Evolutionary conservation across 768 basidiomycete genomes (phyloP).

Genomic region (Sporobolomyces roseus): DNA sequence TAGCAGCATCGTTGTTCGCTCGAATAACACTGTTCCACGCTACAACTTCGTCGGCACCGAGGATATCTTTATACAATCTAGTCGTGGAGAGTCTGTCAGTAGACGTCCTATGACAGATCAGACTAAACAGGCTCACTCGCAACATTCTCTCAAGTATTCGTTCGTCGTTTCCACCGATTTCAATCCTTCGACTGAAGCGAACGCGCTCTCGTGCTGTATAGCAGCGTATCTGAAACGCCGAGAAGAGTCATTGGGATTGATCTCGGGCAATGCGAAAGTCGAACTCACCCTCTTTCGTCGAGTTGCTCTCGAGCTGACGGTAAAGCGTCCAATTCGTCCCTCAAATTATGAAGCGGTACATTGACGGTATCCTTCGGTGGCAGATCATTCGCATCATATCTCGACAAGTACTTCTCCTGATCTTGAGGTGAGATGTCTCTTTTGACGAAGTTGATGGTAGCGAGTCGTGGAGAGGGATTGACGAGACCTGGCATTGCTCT

Average conservation of each 20-base stretch:
- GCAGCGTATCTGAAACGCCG: constrained; percentile 30
- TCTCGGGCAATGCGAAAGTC: too few relatives aligned
- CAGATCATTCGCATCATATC: constrained; percentile 16
- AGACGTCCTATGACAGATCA: not conserved
- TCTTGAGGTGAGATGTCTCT: not conserved
- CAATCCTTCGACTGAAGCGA: not conserved
- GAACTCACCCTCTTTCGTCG: constrained; percentile 12
- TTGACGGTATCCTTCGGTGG: not conserved
- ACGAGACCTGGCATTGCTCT: constrained; percentile 8
- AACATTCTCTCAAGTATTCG: constrained; percentile 5
- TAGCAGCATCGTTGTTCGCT: not conserved
- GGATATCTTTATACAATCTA: constrained; percentile 15
- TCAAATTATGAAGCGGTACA: constrained; percentile 8
- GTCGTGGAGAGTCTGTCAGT: too few relatives aligned
- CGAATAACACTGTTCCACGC: constrained; percentile 29
- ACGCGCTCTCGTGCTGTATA: constrained; percentile 5
- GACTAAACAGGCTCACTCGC: constrained; percentile 5
- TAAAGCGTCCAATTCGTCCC: not conserved
- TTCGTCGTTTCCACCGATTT: constrained; percentile 11
- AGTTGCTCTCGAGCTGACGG: constrained; percentile 9
- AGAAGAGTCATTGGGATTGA: too few relatives aligned
- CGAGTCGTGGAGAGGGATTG: not conserved
- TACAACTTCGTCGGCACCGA: constrained; percentile 25
- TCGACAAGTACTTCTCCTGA: not conserved
- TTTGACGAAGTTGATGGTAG: constrained; percentile 6